Conservation (phyloP, 441 rosid species). For the Euphorbia schlechtendalii region DNA sequence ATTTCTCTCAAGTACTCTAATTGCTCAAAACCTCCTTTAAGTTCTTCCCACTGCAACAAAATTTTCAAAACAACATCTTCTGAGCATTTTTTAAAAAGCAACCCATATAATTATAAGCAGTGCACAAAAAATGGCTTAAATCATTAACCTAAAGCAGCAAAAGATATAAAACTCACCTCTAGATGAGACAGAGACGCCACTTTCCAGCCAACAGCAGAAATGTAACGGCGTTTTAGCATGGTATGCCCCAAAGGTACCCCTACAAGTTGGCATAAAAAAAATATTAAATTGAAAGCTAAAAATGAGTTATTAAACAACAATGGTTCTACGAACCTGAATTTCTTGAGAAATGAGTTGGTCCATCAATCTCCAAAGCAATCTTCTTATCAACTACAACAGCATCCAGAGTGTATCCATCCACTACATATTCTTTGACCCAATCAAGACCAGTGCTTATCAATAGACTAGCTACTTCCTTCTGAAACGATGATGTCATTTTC, state of each 20-base stretch:
- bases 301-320: neutral
- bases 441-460: conserved; percentile 83
- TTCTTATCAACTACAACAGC: conserved; percentile 74
- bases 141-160: neutral
- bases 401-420: conserved; percentile 77
- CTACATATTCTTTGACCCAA: conserved; percentile 66
- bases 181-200: conserved; percentile 66
- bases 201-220: conserved; percentile 88
- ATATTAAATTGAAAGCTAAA: neutral
- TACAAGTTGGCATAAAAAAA: conserved; percentile 23
- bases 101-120: neutral
- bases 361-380: conserved; percentile 89
- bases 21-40: conserved; percentile 69
- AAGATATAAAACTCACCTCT: conserved; percentile 42
- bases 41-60: conserved; percentile 73
- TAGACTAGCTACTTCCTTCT: conserved; percentile 83
- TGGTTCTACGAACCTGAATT: conserved; percentile 49
- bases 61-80: neutral
- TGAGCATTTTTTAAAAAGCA: too few relatives aligned
- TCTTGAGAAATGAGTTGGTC: conserved; percentile 93
- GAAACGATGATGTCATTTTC: conserved; percentile 75
- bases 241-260: conserved; percentile 84
- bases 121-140: neutral
- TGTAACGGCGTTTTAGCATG: conserved; percentile 66
- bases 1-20: conserved; percentile 63